Evolutionary conservation across 139 green algal species (phyloP), one percentile per base, ranked within the genome.

Genomic region (Edaphochlamys debaryana): DNA sequence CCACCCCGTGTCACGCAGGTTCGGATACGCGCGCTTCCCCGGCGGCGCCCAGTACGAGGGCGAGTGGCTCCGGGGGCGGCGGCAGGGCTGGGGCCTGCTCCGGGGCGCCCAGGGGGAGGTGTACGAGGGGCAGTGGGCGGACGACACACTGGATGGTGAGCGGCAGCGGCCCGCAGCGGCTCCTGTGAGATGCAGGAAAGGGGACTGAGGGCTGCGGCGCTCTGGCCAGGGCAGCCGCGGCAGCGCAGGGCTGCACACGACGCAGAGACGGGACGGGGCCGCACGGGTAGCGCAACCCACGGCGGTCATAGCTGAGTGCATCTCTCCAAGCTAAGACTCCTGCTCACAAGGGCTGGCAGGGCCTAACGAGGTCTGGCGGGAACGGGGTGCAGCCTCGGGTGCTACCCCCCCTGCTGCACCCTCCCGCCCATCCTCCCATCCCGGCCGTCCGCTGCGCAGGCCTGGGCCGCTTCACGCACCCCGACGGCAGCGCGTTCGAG

Each of bases 31-130:
- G 13, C 40, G 38, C 23, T 34, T 72, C 2, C 6, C 75, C 3
- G 34, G 27, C 22, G 75, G 75, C 15, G 75, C 40, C n/a, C 19
- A 81, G 75, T 81, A 72, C 54, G 67, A 87, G 58, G 85, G 85
- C 37, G 38, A 67, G 56, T 89, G 85, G 85, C 77, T 42, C 22
- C n/a, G 37, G 4, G 58, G 69, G 23, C 30, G 42, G 58, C 79
- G 85, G 11, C 74, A 87, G 48, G 85, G 80, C 45, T 68, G 81
- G 36, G 85, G 85, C 4, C 58, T 87, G 38, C 70, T 87, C 72
- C 38, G 75, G 37, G 60, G 58, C 29, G 8, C 40, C 40, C 58
- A 41, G 36, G 73, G 74, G 17, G 79, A 82, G 36, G 60, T 48
- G 25, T 89, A 85, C 41, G 68, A 80, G 41, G 85, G 85, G 4